Evolutionary conservation across 2,329 filamentous ascomycete species (phyloP), one percentile per base, ranked within the genome.

Genomic region (Fusarium torulosum): DNA sequence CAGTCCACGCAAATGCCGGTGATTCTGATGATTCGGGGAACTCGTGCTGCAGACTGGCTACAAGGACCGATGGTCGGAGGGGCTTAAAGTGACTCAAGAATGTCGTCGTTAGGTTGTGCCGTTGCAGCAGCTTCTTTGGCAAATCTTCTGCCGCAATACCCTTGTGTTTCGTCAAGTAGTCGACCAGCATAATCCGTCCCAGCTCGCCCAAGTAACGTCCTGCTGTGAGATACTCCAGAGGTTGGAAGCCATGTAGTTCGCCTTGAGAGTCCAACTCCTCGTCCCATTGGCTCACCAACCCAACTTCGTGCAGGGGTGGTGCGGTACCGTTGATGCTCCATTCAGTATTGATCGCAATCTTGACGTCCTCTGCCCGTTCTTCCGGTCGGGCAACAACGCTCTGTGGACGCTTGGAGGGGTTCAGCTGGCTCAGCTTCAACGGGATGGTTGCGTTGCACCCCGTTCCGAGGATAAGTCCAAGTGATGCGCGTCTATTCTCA

Each of bases 211-310:
- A 83, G 74, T 94, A 94, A 40, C 91, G 84, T 4, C 91, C 91
- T 4, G 91, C 87, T 1, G 91, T 94, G 90, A 95, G 93, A 78
- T 94, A 95, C 75, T 96, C 92, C 20, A 95, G 86, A 0, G 92
- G 91, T 68, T 95, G 92, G 71, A 95, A 94, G 0, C 92, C 91
- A 0, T 92, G 90, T 8, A 82, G 82, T 70, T 92, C 89, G 70
- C 89, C 90, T 44, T 88, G 85, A 6, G 78, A 78, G 70, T 94
- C 91, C 7, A 96, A 83, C 59, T 84, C 79, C 11, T 82, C 78
- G 72, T 96, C 92, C 92, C 92, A 95, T 35, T 79, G 80, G 11
- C 86, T 94, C 51, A 92, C 86, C 46, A 94, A 83, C 2, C 82
- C 81, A 20, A 89, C 79, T 23, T 89, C 83, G 23, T 84, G 82